Base-by-base conservation (phyloP, 345 rosid genomes). In the Psidium guajava region DNA sequence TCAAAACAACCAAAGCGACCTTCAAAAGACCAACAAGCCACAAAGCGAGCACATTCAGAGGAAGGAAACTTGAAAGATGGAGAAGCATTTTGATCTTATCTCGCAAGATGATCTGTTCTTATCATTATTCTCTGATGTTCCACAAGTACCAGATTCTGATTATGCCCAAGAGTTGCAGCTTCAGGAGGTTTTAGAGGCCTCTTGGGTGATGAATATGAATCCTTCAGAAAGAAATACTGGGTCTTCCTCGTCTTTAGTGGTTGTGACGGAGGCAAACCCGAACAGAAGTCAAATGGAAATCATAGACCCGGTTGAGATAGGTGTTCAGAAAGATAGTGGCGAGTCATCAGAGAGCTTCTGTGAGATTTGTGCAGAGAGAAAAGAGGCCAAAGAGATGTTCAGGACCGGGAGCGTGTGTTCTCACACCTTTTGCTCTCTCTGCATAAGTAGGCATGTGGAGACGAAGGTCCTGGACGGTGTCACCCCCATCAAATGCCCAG, bases 311-410 rank as follows among this genome's bases (percentile, higher is more conserved):
- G 77, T 32, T 8, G 77, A 64, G 24, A 64, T 32, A 16, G 77
- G 24, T 36, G 44, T 32, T 64, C 77, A 64, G 21, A 32, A 32
- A 64, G 77, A 32, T 32, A 22, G 44, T 32, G 44, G 77, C 0
- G 90, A 90, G 40, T 88, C 32, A 36, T 91, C 91, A 7, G 77
- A 44, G 59, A 85, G 84, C 20, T 86, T 88, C 64, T 94, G 95
- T 10, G 90, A 88, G 54, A 95, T 96, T 15, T 96, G 96, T 27
- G 85, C 81, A 42, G 96, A 96, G 81, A 88, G 74, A 11, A 93
- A 91, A 84, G 91, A 91, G 50, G 56, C 3, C 1, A 87, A 87
- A 7, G 87, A 90, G 49, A 90, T 93, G 89, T 88, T 92, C 90
- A 85, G 50, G 81, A 87, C 75, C 9, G 54, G 82, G 32, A 77